Conservation (phyloP, 805 yeast genomes). For the Candida sonorensis region DNA sequence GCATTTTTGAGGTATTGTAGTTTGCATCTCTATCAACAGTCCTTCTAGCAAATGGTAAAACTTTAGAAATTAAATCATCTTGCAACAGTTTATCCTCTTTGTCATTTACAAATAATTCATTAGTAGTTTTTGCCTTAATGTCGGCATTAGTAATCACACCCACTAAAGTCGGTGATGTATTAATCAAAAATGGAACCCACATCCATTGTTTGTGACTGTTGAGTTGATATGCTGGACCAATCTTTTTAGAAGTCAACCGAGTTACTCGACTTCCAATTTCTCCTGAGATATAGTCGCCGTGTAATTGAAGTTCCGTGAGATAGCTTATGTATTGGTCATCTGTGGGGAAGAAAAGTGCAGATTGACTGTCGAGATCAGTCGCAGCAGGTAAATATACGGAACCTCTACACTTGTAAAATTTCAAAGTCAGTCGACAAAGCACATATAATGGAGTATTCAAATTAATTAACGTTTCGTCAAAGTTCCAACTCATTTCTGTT, state of each 20-base stretch:
- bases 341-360: no score
- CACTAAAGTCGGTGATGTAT: no score
- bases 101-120: no score
- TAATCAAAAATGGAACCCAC: neutral
- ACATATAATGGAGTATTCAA: constrained; percentile 10
- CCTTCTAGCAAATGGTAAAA: no score
- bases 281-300: constrained; percentile 22
- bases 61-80: no score
- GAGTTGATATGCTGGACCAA: constrained; percentile 13
- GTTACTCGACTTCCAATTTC: constrained; percentile 15
- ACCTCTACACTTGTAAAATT: constrained; percentile 12
- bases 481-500: constrained; percentile 17
- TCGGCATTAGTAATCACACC: neutral
- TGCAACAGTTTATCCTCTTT: no score
- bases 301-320: constrained; percentile 10
- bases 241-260: constrained; percentile 8
- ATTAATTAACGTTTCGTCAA: constrained; percentile 12
- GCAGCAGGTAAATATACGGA: no score
- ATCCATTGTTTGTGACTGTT: neutral
- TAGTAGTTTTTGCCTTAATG: constrained; percentile 2
- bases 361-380: no score
- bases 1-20: constrained; percentile 4
- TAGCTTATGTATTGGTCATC: no score
- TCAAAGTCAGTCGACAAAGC: constrained; percentile 7
- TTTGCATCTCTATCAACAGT: no score